These are phyloP conservation scores for Kluyveromyces aestuarii DNA, from an alignment of 805 yeast species.

Conservation along the genomic window DNA sequence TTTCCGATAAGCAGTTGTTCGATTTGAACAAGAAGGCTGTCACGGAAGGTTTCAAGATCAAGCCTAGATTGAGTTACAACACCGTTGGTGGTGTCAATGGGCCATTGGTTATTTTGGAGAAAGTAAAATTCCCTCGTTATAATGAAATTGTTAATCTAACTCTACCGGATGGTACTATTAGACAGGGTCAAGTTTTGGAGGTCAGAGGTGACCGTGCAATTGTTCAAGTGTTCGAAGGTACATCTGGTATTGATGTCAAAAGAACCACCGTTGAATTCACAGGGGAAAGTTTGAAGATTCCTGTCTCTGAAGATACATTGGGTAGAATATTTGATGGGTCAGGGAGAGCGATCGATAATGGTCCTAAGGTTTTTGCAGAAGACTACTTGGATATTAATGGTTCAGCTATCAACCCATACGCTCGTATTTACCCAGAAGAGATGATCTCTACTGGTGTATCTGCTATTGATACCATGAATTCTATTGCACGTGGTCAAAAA, in stretches of 20 bases:
- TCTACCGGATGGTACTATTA: slow-evolving; percentile 85
- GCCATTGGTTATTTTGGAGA: slow-evolving; percentile 85
- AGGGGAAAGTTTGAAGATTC: slow-evolving; percentile 84
- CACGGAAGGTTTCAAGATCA: slow-evolving; percentile 80
- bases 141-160: slow-evolving; percentile 96
- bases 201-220: slow-evolving; percentile 95
- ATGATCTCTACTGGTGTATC: slow-evolving; percentile 99
- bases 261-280: slow-evolving; percentile 96
- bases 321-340: slow-evolving; percentile 99
- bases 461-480: slow-evolving; percentile 98
- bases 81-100: slow-evolving; percentile 99
- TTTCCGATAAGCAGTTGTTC: slow-evolving; percentile 35
- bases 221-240: slow-evolving; percentile 98
- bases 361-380: slow-evolving; percentile 97
- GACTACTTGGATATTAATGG: slow-evolving; percentile 98
- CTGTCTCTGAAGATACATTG: slow-evolving; percentile 93
- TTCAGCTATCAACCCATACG: slow-evolving; percentile 95
- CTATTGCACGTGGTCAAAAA: slow-evolving; percentile 99
- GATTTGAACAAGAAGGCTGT: slow-evolving; percentile 89
- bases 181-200: slow-evolving; percentile 98
- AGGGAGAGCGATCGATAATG: slow-evolving; percentile 96
- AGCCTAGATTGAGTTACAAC: slow-evolving; percentile 87
- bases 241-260: slow-evolving; percentile 97
- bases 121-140: slow-evolving; percentile 81
- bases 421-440: slow-evolving; percentile 98